A percentile compares a stretch with the other conserved stretches of the same genome.
Conservation (phyloP, 176 grass and related monocot species). For the Luzula sylvatica region DNA sequence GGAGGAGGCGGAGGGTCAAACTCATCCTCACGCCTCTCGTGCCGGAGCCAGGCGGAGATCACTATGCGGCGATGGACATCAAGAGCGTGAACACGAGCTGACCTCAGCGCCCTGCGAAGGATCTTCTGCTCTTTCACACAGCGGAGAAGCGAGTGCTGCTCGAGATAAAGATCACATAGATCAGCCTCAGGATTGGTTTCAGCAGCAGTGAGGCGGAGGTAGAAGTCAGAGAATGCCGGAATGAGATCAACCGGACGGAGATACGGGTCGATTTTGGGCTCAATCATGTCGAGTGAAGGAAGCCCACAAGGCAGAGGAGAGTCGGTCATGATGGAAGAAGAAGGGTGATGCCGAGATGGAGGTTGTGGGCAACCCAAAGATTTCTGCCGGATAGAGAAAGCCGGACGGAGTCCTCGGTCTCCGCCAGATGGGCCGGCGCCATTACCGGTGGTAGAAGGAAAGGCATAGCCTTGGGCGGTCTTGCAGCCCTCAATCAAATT, state of each 20-base stretch:
- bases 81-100: conserved; percentile 54
- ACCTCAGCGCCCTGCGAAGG: conserved; percentile 51
- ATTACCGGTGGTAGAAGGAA: conserved; percentile 35
- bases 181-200: conserved; percentile 6
- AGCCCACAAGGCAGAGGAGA: conserved; percentile 71
- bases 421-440: conserved; percentile 13
- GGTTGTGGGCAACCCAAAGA: conserved; percentile 39
- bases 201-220: conserved; percentile 30
- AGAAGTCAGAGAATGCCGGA: conserved; percentile 43
- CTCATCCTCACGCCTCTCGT: conserved; percentile 83
- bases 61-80: conserved; percentile 76
- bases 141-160: conserved; percentile 74
- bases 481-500: conserved; percentile 93
- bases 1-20: conserved; percentile 40
- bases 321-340: conserved; percentile 30
- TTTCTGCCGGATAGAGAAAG: conserved; percentile 45
- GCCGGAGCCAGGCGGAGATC: conserved; percentile 81
- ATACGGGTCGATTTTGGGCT: conserved; percentile 54
- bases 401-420: conserved; percentile 25
- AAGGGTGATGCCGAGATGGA: conserved; percentile 28
- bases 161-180: conserved; percentile 71
- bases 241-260: conserved; percentile 73
- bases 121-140: conserved; percentile 46
- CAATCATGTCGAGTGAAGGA: conserved; percentile 42
- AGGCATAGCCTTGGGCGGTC: conserved; percentile 52